Evolutionary conservation across 108 stramenopile species (phyloP), one percentile per base, ranked within the genome.

Genomic region (Stephanodiscus minutulus): DNA sequence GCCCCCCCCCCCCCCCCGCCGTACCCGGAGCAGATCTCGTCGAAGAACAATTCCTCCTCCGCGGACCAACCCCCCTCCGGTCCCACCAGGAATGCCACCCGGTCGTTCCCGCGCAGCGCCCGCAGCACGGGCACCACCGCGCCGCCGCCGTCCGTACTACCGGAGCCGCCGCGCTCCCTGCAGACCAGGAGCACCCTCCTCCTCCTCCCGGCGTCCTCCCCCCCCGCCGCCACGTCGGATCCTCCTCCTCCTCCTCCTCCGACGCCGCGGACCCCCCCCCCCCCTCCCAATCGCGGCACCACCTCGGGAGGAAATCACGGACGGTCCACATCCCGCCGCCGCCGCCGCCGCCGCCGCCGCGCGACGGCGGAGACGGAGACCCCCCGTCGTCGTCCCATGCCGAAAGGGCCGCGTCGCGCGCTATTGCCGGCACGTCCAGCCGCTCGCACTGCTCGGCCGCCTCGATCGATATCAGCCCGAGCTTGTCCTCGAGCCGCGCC

Each of bases 31-130:
- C 58, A 64, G 39, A 52, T 37, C 36, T 59, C 64, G 49, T 86
- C 85, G 61, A 91, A 82, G 31, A 78, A 6, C 20, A 47, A 37
- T 57, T 91, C 80, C 64, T 94, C 93, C 8, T 65, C 70, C n/a
- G 61, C 52, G 60, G 87, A 89, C 93, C 93, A 94, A 28, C 93
- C 93, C 8, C 93, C 93, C 74, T 94, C 93, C 17, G 93, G 93
- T 21, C 93, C 93, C 12, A 94, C 72, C 9, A 94, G 36, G 25
- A 90, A 80, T 33, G 85, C 77, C 36, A 88, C 68, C 48, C 43
- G 59, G 50, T 49, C 41, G 48, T 64, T 71, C 21, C 61, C 56
- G 72, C 52, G 66, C 28, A 92, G 59, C 7, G 79, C 83, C 7
- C 82, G 27, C 21, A 89, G 73, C 17, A 92, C 48, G 7, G 90